A percentile compares a stretch with the other conserved stretches of the same genome.
phyloP scores from a whole-genome alignment of 75 land plant genomes.

The Picea sitchensis region DNA sequence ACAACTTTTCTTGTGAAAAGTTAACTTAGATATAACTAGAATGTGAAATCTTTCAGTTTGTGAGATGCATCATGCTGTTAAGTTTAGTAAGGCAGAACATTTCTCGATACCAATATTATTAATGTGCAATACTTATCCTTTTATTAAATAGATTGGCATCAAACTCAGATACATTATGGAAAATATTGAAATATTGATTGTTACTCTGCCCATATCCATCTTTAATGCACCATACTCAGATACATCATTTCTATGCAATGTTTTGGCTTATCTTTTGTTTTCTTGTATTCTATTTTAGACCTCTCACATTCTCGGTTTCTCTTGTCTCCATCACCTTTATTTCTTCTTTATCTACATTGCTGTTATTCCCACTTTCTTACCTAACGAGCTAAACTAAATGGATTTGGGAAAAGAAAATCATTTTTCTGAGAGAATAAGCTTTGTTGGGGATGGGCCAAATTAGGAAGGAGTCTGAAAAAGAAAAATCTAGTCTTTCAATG shows the following conservation, averaged over 20 bases:
- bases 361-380: too few species aligned
- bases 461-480: too few species aligned
- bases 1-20: not conserved
- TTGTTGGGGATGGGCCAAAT: too few species aligned
- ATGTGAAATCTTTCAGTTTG: not conserved
- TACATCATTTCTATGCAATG: too few species aligned
- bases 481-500: too few species aligned
- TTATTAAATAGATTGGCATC: not conserved
- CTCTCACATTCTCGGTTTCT: not conserved
- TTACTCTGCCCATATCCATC: not conserved
- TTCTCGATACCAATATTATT: not conserved
- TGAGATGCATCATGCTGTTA: not conserved
- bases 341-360: too few species aligned
- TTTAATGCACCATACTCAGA: not conserved
- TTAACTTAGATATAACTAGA: not conserved
- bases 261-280: not conserved
- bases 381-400: too few species aligned
- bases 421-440: too few species aligned
- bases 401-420: too few species aligned
- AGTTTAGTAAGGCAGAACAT: not conserved
- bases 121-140: not conserved
- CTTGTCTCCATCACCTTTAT: too few species aligned
- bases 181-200: not conserved
- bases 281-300: not conserved
- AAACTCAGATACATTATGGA: not conserved